Evolutionary conservation across 1,139 yeast species (phyloP).

Genomic region (Protomyces lactucae-debilis): DNA sequence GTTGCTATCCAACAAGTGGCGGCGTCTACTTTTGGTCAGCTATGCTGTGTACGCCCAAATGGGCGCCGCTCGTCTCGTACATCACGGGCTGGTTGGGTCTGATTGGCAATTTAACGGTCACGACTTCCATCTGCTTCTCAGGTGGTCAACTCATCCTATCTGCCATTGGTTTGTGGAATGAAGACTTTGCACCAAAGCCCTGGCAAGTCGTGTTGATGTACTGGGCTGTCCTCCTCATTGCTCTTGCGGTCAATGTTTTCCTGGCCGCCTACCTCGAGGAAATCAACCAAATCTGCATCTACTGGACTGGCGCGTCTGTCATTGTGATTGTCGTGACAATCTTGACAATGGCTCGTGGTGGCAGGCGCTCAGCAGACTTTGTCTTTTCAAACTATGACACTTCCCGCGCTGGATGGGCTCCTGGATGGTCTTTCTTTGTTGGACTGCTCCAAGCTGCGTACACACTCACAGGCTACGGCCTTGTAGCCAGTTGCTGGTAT

Average conservation of each 20-base stretch:
- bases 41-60: slow-evolving; percentile 49
- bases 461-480: slow-evolving; percentile 77
- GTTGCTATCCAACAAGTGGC: slow-evolving; percentile 56
- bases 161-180: slow-evolving; percentile 24
- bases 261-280: slow-evolving; percentile 10
- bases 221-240: slow-evolving; percentile 23
- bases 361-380: slow-evolving; percentile 15
- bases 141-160: slow-evolving; percentile 23
- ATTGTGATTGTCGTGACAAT: slow-evolving; percentile 17
- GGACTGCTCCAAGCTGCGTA: slow-evolving; percentile 76
- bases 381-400: slow-evolving; percentile 21
- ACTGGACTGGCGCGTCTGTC: slow-evolving; percentile 27
- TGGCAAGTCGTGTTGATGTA: slow-evolving; percentile 25
- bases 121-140: slow-evolving; percentile 22
- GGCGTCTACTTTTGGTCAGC: slow-evolving; percentile 56
- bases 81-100: slow-evolving; percentile 26
- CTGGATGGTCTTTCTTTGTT: slow-evolving; percentile 36
- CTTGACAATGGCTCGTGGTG: slow-evolving; percentile 9
- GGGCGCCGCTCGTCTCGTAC: slow-evolving; percentile 17
- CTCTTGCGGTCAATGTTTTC: slow-evolving; percentile 24
- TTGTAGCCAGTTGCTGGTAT: slow-evolving; percentile 47
- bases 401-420: slow-evolving; percentile 22
- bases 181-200: slow-evolving; percentile 12
- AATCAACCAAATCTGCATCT: slow-evolving; percentile 21
- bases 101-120: slow-evolving; percentile 24